A percentile compares a stretch with the other conserved stretches of the same genome.
phyloP scores from a whole-genome alignment of 805 yeast genomes.

The Hanseniaspora thailandica region DNA sequence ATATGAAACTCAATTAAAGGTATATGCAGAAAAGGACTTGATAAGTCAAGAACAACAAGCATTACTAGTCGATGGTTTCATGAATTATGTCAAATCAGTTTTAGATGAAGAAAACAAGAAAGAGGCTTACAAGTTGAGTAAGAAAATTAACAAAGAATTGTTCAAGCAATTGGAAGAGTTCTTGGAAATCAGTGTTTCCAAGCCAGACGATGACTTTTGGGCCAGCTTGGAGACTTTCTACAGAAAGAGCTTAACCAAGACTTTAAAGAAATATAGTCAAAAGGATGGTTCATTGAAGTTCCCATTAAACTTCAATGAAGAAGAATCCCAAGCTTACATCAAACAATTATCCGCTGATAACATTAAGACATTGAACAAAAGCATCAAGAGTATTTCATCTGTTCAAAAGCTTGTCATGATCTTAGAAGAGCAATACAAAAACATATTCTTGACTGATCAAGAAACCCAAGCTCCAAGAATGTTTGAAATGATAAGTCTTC shows the following conservation, averaged over 20 bases:
- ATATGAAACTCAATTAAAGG: not conserved
- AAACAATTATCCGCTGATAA: conserved; percentile 36
- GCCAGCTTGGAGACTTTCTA: conserved; percentile 42
- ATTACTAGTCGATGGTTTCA: not conserved
- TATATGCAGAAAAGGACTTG: not conserved
- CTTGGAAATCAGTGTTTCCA: conserved; percentile 37
- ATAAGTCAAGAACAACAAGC: not conserved
- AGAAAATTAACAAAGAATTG: conserved; percentile 38
- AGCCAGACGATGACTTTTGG: conserved; percentile 50
- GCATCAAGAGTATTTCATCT: conserved; percentile 49
- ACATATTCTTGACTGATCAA: conserved; percentile 62
- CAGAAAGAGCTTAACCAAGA: conserved; percentile 25
- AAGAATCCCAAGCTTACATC: conserved; percentile 28
- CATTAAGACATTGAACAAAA: conserved; percentile 54
- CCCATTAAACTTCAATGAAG: conserved; percentile 45
- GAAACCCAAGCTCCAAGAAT: conserved; percentile 68
- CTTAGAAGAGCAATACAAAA: conserved; percentile 72
- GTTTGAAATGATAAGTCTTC: conserved; percentile 11
- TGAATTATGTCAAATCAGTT: conserved; percentile 18
- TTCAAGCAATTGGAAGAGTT: conserved; percentile 38
- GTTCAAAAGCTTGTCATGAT: conserved; percentile 56
- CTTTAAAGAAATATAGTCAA: conserved; percentile 20
- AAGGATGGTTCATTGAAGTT: conserved; percentile 39
- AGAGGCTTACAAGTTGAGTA: conserved; percentile 35
- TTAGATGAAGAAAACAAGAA: conserved; percentile 29